phyloP scores from a whole-genome alignment of 2,329 filamentous ascomycete species.

The Hypomyces rosellus region DNA sequence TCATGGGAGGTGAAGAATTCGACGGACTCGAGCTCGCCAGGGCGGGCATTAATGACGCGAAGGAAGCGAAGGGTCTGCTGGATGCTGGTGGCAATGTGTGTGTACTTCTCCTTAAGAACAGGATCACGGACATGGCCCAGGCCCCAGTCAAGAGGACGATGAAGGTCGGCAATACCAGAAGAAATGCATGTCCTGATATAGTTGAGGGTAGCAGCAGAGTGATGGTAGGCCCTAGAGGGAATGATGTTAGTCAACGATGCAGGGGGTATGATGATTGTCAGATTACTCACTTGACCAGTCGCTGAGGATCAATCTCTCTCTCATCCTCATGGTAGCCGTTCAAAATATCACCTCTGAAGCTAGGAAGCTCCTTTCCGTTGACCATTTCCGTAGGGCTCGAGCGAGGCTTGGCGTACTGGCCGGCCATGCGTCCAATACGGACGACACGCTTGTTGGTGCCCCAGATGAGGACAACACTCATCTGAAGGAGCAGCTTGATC shows the following conservation, averaged over 20 bases:
- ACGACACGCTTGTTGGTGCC: conserved; percentile 76
- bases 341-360: conserved; percentile 91
- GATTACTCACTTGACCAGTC: conserved; percentile 60
- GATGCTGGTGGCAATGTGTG: conserved; percentile 75
- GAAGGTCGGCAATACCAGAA: conserved; percentile 87
- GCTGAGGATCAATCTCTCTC: conserved; percentile 71
- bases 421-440: conserved; percentile 90
- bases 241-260: too few species aligned
- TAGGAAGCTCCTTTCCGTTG: conserved; percentile 73
- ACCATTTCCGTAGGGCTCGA: conserved; percentile 81
- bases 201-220: conserved; percentile 91
- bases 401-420: conserved; percentile 93
- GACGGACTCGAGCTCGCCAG: conserved; percentile 78
- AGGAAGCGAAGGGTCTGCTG: conserved; percentile 92
- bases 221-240: conserved; percentile 72
- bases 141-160: conserved; percentile 90
- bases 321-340: conserved; percentile 79
- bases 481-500: conserved; percentile 92
- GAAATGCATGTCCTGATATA: conserved; percentile 79
- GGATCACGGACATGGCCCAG: conserved; percentile 86
- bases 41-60: conserved; percentile 82
- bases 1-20: conserved; percentile 96
- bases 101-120: conserved; percentile 78
- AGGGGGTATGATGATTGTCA: neutral
- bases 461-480: conserved; percentile 94